These are phyloP conservation scores for Evernia prunastri DNA, from an alignment of 495 filamentous ascomycete genomes.

Conservation along the genomic window DNA sequence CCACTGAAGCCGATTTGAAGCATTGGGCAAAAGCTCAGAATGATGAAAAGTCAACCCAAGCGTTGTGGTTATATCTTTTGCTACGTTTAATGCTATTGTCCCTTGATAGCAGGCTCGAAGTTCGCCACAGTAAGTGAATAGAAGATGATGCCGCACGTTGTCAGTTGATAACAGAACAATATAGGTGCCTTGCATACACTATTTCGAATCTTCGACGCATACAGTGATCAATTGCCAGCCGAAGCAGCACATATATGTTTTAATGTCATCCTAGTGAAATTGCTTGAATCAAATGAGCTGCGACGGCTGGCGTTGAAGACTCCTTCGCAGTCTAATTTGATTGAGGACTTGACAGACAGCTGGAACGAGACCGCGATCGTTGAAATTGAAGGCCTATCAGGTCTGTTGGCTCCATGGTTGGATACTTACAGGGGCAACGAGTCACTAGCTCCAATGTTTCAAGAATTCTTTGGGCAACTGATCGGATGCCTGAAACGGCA, in stretches of 20 bases:
- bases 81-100: slow-evolving; percentile 69
- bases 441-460: slow-evolving; percentile 58
- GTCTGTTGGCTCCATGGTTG: slow-evolving; percentile 61
- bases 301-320: background rate
- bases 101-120: slow-evolving; percentile 70
- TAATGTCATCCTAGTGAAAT: slow-evolving; percentile 67
- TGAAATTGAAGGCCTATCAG: slow-evolving; percentile 62
- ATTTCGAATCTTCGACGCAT: slow-evolving; percentile 85
- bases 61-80: slow-evolving; percentile 82
- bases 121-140: slow-evolving; percentile 64
- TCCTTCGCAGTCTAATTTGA: background rate
- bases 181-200: slow-evolving; percentile 75
- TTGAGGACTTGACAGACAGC: slow-evolving; percentile 31
- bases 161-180: slow-evolving; percentile 3
- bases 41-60: slow-evolving; percentile 39
- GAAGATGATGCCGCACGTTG: background rate
- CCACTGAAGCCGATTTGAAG: slow-evolving; percentile 39
- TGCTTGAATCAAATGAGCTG: slow-evolving; percentile 48
- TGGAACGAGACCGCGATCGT: slow-evolving; percentile 77
- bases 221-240: slow-evolving; percentile 70
- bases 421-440: slow-evolving; percentile 50
- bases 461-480: slow-evolving; percentile 60
- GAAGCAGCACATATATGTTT: slow-evolving; percentile 81
- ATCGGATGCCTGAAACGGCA: slow-evolving; percentile 51
- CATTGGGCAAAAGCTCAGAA: slow-evolving; percentile 34